Base-by-base conservation (phyloP, 1,284 basidiomycete species). In the Rugosomyces carneus region DNA sequence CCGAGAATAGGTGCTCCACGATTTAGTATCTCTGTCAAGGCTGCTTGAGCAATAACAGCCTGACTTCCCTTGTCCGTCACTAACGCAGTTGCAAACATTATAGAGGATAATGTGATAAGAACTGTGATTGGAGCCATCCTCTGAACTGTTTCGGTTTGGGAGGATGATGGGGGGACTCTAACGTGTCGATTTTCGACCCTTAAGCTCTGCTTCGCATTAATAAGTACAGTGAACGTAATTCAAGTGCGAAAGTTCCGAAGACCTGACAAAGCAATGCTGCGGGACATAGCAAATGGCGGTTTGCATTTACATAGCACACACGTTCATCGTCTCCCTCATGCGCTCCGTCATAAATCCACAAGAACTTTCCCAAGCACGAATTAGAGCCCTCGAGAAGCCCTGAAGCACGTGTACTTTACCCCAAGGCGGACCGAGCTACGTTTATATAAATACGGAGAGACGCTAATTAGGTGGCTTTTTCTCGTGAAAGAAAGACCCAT, bases 1-100 rank as follows among this genome's bases (percentile, higher is more conserved):
- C 69, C 69, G 20, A 69, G 59, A 21, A 71, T 68, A 5, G 66
- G 66, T 2, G 60, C 56, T 26, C 64, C 67, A 29, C 66, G 59
- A 18, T 53, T 51, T 11, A 68, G 50, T 26, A 68, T 64, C 15
- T 66, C 67, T 13, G 53, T 31, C 29, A 69, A 47, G 3, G 57
- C 57, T 29, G 48, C 54, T 26, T 49, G 50, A 1, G 63, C 66
- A 24, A 56, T 40, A 21, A 39, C 16, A 40, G 44, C 29, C 45
- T 59, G 49, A 37, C 48, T 41, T 36, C 41, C 19, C 48, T 40
- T 29, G 57, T 50, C 38, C 40, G 48, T 27, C 9, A 43, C 38
- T 16, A 35, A 40, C 19, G 50, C 50, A 32, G 24, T 27, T 7
- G n/a, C 41, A 20, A 16, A 16, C 6, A 2, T 34, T 4, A 19